Evolutionary conservation across 257 asterid species (phyloP), one percentile per base, ranked within the genome.

Genomic region (Solanum chiquidenum): DNA sequence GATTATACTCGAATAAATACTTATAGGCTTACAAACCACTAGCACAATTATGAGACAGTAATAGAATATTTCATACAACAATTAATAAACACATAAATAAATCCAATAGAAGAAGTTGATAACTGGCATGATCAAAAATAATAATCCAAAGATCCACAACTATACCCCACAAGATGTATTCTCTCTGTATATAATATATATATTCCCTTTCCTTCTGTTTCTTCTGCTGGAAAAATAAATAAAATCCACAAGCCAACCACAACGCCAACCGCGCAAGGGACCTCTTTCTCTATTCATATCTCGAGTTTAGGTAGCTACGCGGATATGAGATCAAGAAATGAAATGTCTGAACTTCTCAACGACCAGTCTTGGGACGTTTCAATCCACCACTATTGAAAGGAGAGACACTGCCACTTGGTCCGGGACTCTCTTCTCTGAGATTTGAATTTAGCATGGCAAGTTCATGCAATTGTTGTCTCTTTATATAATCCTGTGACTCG

Each of bases 351-450:
- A 64, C 83, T 88, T 25, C 79, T 90, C 88, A 97, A 69, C 95
- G 95, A 86, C 99, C 99, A 21, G 98, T 96, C 91, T 97, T 97
- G 74, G 99, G 98, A 83, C 99, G 99, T 92, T 97, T 97, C 98
- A 97, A 93, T 89, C 98, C 98, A 71, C 95, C 93, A 35, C 94
- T 91, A 90, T 94, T 96, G 93, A 97, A 97, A 89, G 98, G 98
- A 7, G 99, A 97, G 62, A 94, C 93, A 21, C 99, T 95, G 89
- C 98, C 98, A 88, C 99, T 95, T 42, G 99, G 99, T 84, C 99
- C 98, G 4, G 99, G 99, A 87, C 99, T 97, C 87, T 96, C 99
- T 90, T 97, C 99, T 91, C 98, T 94, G 86, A 95, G 92, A 86
- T 93, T 95, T 44, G 99, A 96, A 90, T 97, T 97, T 86, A 97